Evolutionary conservation across 192 early-diverging fungal genomes (phyloP).

Genomic region (Jimgerdemannia lactiflua): DNA sequence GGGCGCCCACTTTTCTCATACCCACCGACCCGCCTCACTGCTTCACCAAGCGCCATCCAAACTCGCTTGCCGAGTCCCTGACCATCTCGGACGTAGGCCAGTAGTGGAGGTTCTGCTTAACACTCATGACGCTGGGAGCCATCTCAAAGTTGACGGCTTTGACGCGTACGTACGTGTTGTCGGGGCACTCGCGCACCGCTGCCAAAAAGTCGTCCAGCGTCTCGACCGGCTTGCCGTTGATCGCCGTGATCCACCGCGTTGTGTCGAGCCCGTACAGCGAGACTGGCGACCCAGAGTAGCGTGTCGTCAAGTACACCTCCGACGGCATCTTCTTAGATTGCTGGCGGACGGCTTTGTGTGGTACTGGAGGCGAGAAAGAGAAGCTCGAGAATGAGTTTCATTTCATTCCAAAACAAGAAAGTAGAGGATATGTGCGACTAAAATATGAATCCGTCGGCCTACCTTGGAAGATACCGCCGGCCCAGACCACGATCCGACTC

Average conservation of each 20-base stretch:
- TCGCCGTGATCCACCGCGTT: conserved; percentile 74
- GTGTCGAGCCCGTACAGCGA: conserved; percentile 58
- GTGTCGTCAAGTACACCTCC: conserved; percentile 53
- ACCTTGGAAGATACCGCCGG: too few species aligned
- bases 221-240: conserved; percentile 53
- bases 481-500: too few species aligned
- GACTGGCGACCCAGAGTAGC: conserved; percentile 56
- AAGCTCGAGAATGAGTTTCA: too few species aligned
- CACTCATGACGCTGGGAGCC: conserved; percentile 64
- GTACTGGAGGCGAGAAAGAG: too few species aligned
- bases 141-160: conserved; percentile 73
- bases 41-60: too few species aligned
- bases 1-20: too few species aligned
- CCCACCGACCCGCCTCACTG: too few species aligned
- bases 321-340: conserved; percentile 62
- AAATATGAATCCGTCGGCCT: too few species aligned
- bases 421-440: too few species aligned
- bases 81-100: conserved; percentile 34
- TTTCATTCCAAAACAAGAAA: too few species aligned
- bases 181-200: conserved; percentile 50
- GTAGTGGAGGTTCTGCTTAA: conserved; percentile 71
- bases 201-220: conserved; percentile 59
- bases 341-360: conserved; percentile 64
- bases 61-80: conserved; percentile 21
- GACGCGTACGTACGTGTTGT: conserved; percentile 69